phyloP scores from a whole-genome alignment of 2,329 filamentous ascomycete species.

The Phoma herbarum region DNA sequence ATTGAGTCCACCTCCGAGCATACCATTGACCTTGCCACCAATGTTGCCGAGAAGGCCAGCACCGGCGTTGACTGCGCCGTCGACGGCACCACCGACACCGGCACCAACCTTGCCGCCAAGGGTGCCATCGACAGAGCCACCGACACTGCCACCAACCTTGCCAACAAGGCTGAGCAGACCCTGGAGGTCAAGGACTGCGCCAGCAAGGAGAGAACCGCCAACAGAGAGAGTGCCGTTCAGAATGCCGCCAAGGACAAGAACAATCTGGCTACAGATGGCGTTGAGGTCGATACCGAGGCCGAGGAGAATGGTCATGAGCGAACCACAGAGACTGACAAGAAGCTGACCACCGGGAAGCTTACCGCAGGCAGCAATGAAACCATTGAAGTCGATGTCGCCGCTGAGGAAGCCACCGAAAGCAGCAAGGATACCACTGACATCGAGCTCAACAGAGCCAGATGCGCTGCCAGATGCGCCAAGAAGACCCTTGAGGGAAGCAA shows the following conservation, averaged over 20 bases:
- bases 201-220: conserved; percentile 3
- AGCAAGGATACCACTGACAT: conserved; percentile 6
- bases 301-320: conserved; percentile 3
- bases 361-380: conserved; percentile 8
- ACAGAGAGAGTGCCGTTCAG: conserved; percentile 1
- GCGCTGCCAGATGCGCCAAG: background rate
- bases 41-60: background rate
- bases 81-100: background rate
- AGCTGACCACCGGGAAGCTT: conserved; percentile 14
- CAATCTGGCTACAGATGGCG: conserved; percentile 6
- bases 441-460: conserved; percentile 5
- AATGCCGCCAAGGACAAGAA: conserved; percentile 6
- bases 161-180: conserved; percentile 4
- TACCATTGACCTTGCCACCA: background rate
- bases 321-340: conserved; percentile 13
- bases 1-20: background rate
- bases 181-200: conserved; percentile 3
- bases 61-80: background rate
- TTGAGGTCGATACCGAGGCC: conserved; percentile 14
- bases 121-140: background rate
- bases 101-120: background rate
- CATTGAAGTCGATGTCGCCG: conserved; percentile 10
- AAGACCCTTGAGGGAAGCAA: conserved; percentile 10
- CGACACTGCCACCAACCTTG: conserved; percentile 1
- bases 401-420: conserved; percentile 11